Evolutionary conservation across 805 yeast genomes (phyloP).

Genomic region (Cyberlindnera misumaiensis): DNA sequence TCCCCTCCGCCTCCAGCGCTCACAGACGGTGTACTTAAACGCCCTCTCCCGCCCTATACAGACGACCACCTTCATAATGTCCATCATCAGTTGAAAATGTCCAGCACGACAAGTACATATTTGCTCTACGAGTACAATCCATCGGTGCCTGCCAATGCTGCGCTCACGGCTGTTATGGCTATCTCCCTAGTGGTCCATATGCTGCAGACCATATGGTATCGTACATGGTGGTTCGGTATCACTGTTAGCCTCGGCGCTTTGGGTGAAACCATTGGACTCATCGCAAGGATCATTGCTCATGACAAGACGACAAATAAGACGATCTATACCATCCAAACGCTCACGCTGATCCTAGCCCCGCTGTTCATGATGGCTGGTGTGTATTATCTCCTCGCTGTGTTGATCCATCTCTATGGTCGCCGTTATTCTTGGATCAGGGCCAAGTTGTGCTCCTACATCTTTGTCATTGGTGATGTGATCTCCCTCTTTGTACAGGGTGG

Average conservation of each 20-base stretch:
- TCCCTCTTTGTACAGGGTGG: slow-evolving; percentile 61
- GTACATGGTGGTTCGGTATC: slow-evolving; percentile 59
- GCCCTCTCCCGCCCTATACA: no score
- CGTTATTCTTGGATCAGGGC: slow-evolving; percentile 41
- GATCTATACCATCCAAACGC: slow-evolving; percentile 55
- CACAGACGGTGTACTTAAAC: no score
- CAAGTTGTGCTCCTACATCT: slow-evolving; percentile 39
- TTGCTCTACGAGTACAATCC: neutral
- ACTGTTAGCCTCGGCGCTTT: slow-evolving; percentile 49
- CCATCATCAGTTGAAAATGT: no score
- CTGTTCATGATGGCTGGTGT: slow-evolving; percentile 80
- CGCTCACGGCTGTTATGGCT: slow-evolving; percentile 44
- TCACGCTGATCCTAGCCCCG: slow-evolving; percentile 69
- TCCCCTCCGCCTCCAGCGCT: no score
- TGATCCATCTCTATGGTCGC: slow-evolving; percentile 54
- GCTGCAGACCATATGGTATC: slow-evolving; percentile 34
- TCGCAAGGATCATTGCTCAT: slow-evolving; percentile 47
- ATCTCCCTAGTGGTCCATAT: slow-evolving; percentile 37
- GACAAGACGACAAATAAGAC: slow-evolving; percentile 28
- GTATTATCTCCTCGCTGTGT: slow-evolving; percentile 63
- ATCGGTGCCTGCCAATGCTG: neutral
- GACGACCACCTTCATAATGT: no score
- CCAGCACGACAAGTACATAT: no score
- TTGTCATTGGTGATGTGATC: slow-evolving; percentile 59
- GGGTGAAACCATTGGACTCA: slow-evolving; percentile 63